Evolutionary conservation across 257 asterid genomes (phyloP), one percentile per base, ranked within the genome.

Genomic region (Nicotiana paniculata): DNA sequence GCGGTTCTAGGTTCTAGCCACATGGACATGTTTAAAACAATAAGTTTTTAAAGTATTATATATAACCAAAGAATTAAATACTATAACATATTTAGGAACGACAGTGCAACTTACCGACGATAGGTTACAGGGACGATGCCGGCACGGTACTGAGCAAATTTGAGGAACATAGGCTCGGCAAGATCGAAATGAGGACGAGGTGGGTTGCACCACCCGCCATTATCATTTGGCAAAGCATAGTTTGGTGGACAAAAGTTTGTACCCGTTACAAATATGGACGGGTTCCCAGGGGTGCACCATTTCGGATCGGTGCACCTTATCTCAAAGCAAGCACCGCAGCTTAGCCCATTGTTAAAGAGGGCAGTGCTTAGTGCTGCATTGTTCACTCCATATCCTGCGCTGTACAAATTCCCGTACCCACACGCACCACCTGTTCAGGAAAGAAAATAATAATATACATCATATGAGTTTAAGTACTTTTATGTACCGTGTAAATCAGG

Each of bases 251-350:
- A 87, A 13, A 87, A 84, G 58, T 87, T 87, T 5, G 88, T 87
- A 46, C 83, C 90, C 3, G 90, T 84, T 72, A 87, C 68, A 13
- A 87, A 54, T 37, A 87, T 87, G 21, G 90, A 87, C 4, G 90
- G 88, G 26, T 82, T 79, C 1, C 86, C 86, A 1, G 93, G 92
- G 81, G 86, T 91, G 91, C 96, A 92, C 90, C 89, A 92, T 65
- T 85, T 83, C 8, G 90, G 90, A 6, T 90, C 86, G 0, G 51
- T 77, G 48, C 98, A 92, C 84, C 90, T 93, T 3, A 93, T 77
- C 93, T 93, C 96, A 75, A 90, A 93, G 81, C 98, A 93, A 1
- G 98, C 90, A 2, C 97, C 98, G 46, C 98, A 93, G 79, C 90
- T 91, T 46, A 84, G 83, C 15, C 98, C 98, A 8, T 80, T 87